Percentiles rank a stretch among this genome's conserved stretches.
phyloP scores from a whole-genome alignment of 2,329 filamentous ascomycete genomes.

The Aspergillus sp. region DNA sequence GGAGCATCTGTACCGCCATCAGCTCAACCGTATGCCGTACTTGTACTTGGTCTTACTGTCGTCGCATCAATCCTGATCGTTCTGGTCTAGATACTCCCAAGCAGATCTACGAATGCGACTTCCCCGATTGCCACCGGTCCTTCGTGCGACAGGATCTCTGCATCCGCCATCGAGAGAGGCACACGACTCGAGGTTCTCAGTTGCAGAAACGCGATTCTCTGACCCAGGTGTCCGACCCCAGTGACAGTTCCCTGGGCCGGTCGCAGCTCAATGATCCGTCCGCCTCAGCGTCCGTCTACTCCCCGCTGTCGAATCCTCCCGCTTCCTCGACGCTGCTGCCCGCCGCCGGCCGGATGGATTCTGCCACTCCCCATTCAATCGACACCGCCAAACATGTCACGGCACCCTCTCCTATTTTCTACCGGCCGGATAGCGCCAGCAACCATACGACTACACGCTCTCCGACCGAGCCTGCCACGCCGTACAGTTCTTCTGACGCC shows the following conservation, averaged over 20 bases:
- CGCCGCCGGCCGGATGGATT: conserved; percentile 5
- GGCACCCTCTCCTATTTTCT: conserved; percentile 14
- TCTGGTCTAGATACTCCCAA: conserved; percentile 66
- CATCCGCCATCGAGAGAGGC: conserved; percentile 71
- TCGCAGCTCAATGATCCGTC: conserved; percentile 3
- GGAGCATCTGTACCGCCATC: conserved; percentile 92
- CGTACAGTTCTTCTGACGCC: conserved; percentile 19
- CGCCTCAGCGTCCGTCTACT: conserved; percentile 6
- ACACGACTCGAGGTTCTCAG: conserved; percentile 55
- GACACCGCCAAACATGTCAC: conserved; percentile 11
- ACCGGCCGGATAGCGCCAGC: conserved; percentile 18
- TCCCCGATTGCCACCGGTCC: conserved; percentile 76
- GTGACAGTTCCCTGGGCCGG: conserved; percentile 9
- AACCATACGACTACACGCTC: conserved; percentile 22
- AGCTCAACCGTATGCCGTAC: conserved; percentile 75
- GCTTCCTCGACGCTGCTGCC: conserved; percentile 2
- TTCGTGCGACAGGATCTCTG: conserved; percentile 93
- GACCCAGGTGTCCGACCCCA: conserved; percentile 22
- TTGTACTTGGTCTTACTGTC: neutral
- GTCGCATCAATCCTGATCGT: conserved; percentile 6
- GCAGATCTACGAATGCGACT: conserved; percentile 89
- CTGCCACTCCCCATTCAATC: conserved; percentile 5
- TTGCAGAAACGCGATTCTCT: conserved; percentile 41
- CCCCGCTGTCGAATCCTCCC: conserved; percentile 4
- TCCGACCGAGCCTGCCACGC: conserved; percentile 13